Base-by-base conservation (phyloP, 2,329 filamentous ascomycete species). In the Amauroascus verrucosus region DNA sequence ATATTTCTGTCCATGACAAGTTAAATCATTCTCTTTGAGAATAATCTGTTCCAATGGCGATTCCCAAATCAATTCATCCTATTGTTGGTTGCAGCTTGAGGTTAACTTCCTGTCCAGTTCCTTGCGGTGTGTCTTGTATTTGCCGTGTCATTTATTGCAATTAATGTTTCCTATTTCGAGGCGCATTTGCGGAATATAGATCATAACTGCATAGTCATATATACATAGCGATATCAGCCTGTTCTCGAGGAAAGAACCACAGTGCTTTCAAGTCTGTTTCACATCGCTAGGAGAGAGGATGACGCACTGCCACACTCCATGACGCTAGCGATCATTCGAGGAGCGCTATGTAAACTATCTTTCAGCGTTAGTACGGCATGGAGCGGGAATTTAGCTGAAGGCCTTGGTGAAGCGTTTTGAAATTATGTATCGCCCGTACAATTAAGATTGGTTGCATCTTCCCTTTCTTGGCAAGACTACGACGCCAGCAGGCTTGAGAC, bases 221-320 rank as follows among this genome's bases (percentile, higher is more conserved):
- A 30, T 30, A 9, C 26, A 30, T 9, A 30, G 9, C 26, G 9
- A 30, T 30, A 30, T 30, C 26, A 30, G 4, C n/a, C n/a, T n/a
- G n/a, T n/a, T n/a, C n/a, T n/a, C n/a, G n/a, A n/a, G n/a, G n/a
- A n/a, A n/a, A n/a, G n/a, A n/a, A n/a, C n/a, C n/a, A n/a, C n/a
- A n/a, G n/a, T n/a, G n/a, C 32, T 14, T 32, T 20, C 28, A 8
- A 20, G 9, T 30, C 22, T 49, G 47, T 49, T 28, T 49, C 47
- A 38, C 14, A 40, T n/a, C n/a, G n/a, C n/a, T n/a, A n/a, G n/a
- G n/a, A 35, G 1, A 2, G 16, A 8, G 37, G 49, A 52, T 45
- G 40, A 52, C 40, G 49, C 49, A 52, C 49, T 52, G 49, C 49
- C 49, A 52, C 49, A 41, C 4, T 41, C n/a, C 26, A 33, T 41